A percentile compares a stretch with the other conserved stretches of the same genome.
These are phyloP conservation scores for Prunella vulgaris DNA, from an alignment of 257 asterid genomes.

Conservation along the genomic window DNA sequence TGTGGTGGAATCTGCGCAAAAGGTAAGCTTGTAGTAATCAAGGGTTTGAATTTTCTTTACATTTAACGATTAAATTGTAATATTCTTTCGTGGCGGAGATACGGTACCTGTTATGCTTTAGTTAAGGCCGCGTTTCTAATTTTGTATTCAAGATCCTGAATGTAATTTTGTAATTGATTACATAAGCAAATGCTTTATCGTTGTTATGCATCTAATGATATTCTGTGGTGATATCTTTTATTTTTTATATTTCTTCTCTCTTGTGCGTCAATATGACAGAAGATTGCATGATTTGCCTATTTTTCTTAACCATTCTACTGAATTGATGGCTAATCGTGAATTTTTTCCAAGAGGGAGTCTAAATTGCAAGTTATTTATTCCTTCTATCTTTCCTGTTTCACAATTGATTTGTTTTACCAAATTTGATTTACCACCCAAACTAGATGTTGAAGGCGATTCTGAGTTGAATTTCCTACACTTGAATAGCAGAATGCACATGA, in stretches of 20 bases:
- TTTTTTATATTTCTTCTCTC: not conserved
- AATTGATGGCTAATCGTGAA: not conserved
- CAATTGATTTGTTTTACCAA: not conserved
- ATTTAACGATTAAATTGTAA: conserved; percentile 16
- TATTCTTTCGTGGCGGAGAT: conserved; percentile 10
- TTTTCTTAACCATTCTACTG: not conserved
- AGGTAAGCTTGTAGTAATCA: conserved; percentile 18
- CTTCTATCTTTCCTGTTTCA: not conserved
- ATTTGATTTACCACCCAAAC: not conserved
- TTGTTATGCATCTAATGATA: not conserved
- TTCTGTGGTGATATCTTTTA: not conserved
- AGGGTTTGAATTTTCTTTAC: conserved; percentile 4
- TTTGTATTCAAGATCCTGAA: not conserved
- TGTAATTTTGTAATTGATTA: conserved; percentile 10
- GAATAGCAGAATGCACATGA: not conserved
- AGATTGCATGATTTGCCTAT: not conserved
- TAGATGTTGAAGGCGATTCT: not conserved
- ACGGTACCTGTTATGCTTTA: not conserved
- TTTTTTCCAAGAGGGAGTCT: not conserved
- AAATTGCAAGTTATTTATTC: not conserved
- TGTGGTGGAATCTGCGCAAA: not conserved
- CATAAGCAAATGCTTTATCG: not conserved
- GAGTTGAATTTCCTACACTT: not conserved
- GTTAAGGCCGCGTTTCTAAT: conserved; percentile 1
- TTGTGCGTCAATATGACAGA: not conserved